A percentile compares a stretch with the other conserved stretches of the same genome.
These are phyloP conservation scores for Phanerodontia chrysosporium DNA, from an alignment of 768 basidiomycete genomes.

Conservation along the genomic window DNA sequence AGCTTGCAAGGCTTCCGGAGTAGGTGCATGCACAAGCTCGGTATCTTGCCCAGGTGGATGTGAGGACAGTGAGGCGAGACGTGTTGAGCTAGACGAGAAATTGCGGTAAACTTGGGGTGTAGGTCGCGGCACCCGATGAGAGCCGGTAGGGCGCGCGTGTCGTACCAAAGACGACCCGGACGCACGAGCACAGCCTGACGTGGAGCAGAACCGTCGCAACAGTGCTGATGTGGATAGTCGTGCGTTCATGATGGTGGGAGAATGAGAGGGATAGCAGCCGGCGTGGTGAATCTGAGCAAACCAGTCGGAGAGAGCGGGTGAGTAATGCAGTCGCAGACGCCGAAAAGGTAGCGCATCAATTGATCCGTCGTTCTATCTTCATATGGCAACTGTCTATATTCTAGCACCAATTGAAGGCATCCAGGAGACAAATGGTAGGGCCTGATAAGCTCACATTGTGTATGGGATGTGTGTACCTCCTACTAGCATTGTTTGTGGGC, in stretches of 20 bases:
- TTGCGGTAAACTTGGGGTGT: neutral
- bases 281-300: too few relatives aligned
- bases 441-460: too few relatives aligned
- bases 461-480: too few relatives aligned
- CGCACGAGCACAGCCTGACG: neutral
- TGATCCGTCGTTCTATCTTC: neutral
- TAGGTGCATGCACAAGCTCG: conserved; percentile 40
- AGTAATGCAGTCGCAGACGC: neutral
- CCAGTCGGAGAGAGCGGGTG: neutral
- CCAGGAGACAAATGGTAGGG: too few relatives aligned
- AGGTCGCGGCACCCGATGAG: neutral
- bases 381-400: too few relatives aligned
- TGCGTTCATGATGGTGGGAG: neutral
- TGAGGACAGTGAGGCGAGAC: conserved; percentile 17
- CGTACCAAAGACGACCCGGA: neutral
- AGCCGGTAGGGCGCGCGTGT: neutral
- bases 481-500: too few relatives aligned
- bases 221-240: neutral
- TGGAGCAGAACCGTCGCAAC: neutral
- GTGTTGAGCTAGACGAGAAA: neutral
- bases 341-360: neutral
- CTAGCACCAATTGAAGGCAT: too few relatives aligned
- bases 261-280: neutral
- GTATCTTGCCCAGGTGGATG: conserved; percentile 43
- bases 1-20: conserved; percentile 29